Evolutionary conservation across 371 early-diverging fungal genomes (phyloP), one percentile per base, ranked within the genome.

Genomic region (Apophysomyces trapeziformis): DNA sequence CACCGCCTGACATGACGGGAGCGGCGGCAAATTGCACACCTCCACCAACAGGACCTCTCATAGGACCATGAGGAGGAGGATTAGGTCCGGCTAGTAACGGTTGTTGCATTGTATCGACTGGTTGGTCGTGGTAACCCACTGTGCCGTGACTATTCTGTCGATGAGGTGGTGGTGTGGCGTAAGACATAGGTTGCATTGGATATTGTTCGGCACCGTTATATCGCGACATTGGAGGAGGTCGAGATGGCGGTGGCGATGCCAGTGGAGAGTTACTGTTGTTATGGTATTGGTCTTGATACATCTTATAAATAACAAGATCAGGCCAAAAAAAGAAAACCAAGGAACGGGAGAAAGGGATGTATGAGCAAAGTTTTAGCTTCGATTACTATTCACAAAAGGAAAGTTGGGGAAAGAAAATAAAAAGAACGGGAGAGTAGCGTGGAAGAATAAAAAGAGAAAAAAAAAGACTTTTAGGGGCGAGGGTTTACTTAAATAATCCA

Each of bases 111-210:
- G 54, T 50, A 50, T 50, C 54, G 2, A 26, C 9, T 5, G 54
- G 32, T 50, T 16, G 54, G 2, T 50, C 54, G 54, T 50, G 54
- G 21, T 21, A 50, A 21, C 21, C 21, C 4, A 50, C 54, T 16
- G 54, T n/a, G 0, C 54, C 54, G 9, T 50, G 54, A 21, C 54
- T 50, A 21, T 50, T 50, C 21, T 50, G 54, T 50, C 54, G 54
- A n/a, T 50, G 54, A n/a, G 54, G 54, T 50, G 54, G 54, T 21
- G 54, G 54, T 50, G 54, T 21, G 9, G 54, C 21, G 54, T 50
- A 50, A 26, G n/a, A 18, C 54, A 50, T 50, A 21, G n/a, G 54
- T 21, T 50, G 54, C 4, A 50, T 16, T 50, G 54, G 54, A 26
- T 18, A 50, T 50, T 50, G 54, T 21, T 50, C 54, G 21, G 21